Percentiles rank a stretch among this genome's conserved stretches.
phyloP scores from a whole-genome alignment of 306 rosid species.

The Prunus salicina region DNA sequence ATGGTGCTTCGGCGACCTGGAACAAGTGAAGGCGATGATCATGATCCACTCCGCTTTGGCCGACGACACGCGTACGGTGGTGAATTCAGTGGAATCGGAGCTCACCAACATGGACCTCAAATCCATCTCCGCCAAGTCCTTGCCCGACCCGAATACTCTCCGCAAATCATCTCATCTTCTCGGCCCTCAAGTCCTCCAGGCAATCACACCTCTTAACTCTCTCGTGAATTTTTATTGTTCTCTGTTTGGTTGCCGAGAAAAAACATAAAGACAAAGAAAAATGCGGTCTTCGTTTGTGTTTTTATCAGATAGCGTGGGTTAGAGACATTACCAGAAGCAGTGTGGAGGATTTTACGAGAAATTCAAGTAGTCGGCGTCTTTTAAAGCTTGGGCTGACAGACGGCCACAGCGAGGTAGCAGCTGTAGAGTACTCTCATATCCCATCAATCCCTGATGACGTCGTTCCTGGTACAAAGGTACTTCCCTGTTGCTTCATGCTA shows the following conservation, averaged over 20 bases:
- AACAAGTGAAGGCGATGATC: conserved; percentile 46
- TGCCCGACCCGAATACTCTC: conserved; percentile 57
- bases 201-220: conserved; percentile 10
- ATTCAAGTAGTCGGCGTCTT: conserved; percentile 53
- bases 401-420: conserved; percentile 76
- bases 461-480: conserved; percentile 90
- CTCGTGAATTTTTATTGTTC: background rate
- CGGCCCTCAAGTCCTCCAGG: conserved; percentile 85
- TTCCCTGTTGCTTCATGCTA: background rate
- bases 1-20: conserved; percentile 59
- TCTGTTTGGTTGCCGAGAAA: conserved; percentile 12
- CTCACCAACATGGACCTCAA: conserved; percentile 67
- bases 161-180: conserved; percentile 53
- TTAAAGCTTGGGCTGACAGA: conserved; percentile 66
- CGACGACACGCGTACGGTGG: conserved; percentile 35
- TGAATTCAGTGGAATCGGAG: conserved; percentile 55
- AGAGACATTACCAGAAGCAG: conserved; percentile 65
- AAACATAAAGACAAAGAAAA: background rate
- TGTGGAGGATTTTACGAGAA: conserved; percentile 42
- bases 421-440: conserved; percentile 62
- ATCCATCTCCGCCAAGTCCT: conserved; percentile 58
- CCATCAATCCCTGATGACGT: conserved; percentile 55
- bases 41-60: conserved; percentile 50
- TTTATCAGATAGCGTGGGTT: conserved; percentile 64
- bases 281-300: background rate